Base-by-base conservation (phyloP, 805 yeast species). In the Hyphopichia homilentoma region DNA sequence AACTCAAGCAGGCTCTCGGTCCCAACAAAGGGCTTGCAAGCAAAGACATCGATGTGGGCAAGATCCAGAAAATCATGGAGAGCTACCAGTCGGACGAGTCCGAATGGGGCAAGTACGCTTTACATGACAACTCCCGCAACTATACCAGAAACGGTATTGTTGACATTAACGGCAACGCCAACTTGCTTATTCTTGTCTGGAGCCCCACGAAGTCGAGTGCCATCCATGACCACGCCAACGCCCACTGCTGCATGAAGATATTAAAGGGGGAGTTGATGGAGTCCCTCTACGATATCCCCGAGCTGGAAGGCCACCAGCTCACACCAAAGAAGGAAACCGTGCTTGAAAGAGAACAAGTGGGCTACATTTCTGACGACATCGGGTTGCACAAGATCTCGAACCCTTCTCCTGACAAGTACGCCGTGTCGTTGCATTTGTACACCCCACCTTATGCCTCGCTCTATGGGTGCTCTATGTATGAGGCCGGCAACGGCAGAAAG, bases 371-470 rank as follows among this genome's bases (percentile, higher is more conserved):
- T 26, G 89, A 82, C 53, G 54, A 59, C 19, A 68, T 82, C 29
- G 90, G 89, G 1, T 61, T 79, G 35, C 90, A 82, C 57, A 63
- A 73, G 41, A 79, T 82, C 50, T 56, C 65, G 25, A 82, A 82
- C 50, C 69, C 68, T 6, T 43, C 41, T 23, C 29, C 59, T 1
- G 49, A 58, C 14, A 65, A 63, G 23, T 54, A 61, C 15, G 77
- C 84, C 8, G 75, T 82, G 11, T 73, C 84, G 25, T 65, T 82
- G 52, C 89, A 82, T 54, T 65, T 82, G 33, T 82, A 82, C 58
- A 80, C 88, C 5, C 88, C 89, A 5, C 87, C 89, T 6, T 79
- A 79, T 52, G 89, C 87, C 4, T 61, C 79, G 32, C 63, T 73
- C 50, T 73, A 70, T 47, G 80, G 79, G 14, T 75, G 78, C 38